These are phyloP conservation scores for Flaveria brownii DNA, from an alignment of 129 eudicot species.

Conservation along the genomic window DNA sequence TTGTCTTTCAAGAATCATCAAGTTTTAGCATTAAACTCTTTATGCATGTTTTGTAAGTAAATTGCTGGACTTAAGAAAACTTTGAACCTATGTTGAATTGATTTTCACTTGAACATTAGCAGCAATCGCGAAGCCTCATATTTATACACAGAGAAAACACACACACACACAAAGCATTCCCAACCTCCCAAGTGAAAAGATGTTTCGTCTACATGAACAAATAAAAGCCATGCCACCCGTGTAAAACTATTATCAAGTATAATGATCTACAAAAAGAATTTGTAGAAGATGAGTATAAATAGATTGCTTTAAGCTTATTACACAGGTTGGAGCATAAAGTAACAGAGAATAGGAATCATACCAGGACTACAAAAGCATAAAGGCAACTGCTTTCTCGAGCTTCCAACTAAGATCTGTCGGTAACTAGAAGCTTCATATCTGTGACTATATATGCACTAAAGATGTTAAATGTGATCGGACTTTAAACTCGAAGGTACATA, in stretches of 20 bases:
- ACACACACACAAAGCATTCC: background rate
- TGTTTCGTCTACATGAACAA: no score
- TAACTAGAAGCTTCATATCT: constrained; percentile 8
- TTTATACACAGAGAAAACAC: background rate
- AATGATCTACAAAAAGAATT: background rate
- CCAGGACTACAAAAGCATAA: background rate
- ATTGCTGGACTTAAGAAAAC: constrained; percentile 24
- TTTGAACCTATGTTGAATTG: constrained; percentile 35
- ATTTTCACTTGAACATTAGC: background rate
- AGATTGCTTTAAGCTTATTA: constrained; percentile 20
- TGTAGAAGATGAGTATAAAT: background rate
- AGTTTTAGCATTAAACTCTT: constrained; percentile 48
- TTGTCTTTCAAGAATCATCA: constrained; percentile 51
- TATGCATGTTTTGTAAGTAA: constrained; percentile 26
- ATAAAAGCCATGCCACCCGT: no score
- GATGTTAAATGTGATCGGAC: background rate
- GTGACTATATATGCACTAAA: background rate
- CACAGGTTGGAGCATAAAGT: constrained; percentile 18
- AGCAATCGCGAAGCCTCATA: constrained; percentile 11
- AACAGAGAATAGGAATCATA: constrained; percentile 27
- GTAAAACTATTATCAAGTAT: no score
- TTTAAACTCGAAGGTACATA: constrained; percentile 25
- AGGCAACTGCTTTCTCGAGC: constrained; percentile 23
- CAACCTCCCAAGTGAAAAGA: background rate
- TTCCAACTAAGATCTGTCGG: constrained; percentile 15